Base-by-base conservation (phyloP, 2,329 filamentous ascomycete genomes). In the Paracoccidioides lutzii region DNA sequence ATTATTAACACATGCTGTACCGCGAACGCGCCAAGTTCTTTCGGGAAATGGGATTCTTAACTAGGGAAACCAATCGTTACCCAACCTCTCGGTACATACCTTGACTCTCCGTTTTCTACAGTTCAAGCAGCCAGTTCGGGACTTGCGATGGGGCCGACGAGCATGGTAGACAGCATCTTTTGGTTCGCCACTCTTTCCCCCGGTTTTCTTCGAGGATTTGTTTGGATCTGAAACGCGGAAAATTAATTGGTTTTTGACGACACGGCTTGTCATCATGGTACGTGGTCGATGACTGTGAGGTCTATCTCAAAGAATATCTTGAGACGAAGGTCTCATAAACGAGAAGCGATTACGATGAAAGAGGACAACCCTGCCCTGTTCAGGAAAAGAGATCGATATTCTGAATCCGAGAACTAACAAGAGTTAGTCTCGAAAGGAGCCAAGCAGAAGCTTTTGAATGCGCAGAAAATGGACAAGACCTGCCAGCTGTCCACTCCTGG, bases 91-190 rank as follows among this genome's bases (percentile, higher is more conserved):
- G 22, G 37, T 14, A 44, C 45, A 41, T 65, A 70, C 67, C 63
- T 71, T 71, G 44, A 71, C 63, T 59, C 65, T 59, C 38, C 69
- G 62, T 37, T 62, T 62, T 58, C 70, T 71, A 58, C 68, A 71
- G 45, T 63, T 65, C 43, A 57, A 55, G 54, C 69, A 71, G 10
- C 69, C 68, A 32, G 58, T 61, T 15, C 67, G 63, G 46, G 68
- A 71, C 59, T 70, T 70, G 43, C 64, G 67, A 62, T 71, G 69
- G 2, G 66, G 40, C 35, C 63, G 63, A 15, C 68, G 66, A 40
- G 67, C 35, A 55, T 68, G 66, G 54, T 63, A 69, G 42, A 60
- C 55, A 30, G 53, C 58, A 10, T 61, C 63, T 7, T 53, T 38
- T 35, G 53, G n/a, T 38, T 53, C 32, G 15, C 8, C 42, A 14